Evolutionary conservation across 371 early-diverging fungal species (phyloP), one percentile per base, ranked within the genome.

Genomic region (Chytridiales sp.): DNA sequence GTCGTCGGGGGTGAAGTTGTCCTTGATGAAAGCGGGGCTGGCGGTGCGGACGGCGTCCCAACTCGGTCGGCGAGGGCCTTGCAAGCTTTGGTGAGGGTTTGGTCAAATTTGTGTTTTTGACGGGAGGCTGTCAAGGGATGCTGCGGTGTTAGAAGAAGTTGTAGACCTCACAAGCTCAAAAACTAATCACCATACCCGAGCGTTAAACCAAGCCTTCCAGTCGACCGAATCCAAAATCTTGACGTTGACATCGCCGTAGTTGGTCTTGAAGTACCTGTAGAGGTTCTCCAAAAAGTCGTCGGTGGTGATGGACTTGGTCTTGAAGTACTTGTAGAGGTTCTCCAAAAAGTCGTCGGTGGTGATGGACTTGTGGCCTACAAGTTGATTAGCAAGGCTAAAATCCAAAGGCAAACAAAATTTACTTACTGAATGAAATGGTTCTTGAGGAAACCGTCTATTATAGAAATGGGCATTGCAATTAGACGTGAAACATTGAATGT

Each of bases 191-290:
- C 89, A 92, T 92, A 21, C 81, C 81, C 4, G 59, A 11, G 51
- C 80, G 57, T 85, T 69, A 56, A 97, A 83, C 98, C 98, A 97
- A 42, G 75, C 71, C 62, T 96, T 84, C 85, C 92, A 96, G 59
- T 95, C 93, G 44, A 97, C 74, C 8, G 52, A 35, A 38, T 80
- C 58, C 49, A 81, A 58, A 15, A 84, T 74, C 21, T 83, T 81
- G 41, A 83, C 75, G 67, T 88, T 87, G 43, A 81, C 83, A 32
- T 80, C 57, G 47, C 87, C 86, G 60, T 85, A 74, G 29, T 77
- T 68, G 44, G 79, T 81, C 70, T 82, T 80, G 66, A 81, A 79
- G 79, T 85, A 94, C 43, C 76, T 73, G 68, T 85, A 87, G 63
- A 97, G 70, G 66, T 82, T 89, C 11, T 72, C 75, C 76, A 91